Base-by-base conservation (phyloP, 2,329 filamentous ascomycete genomes). In the Clonostachys chloroleuca region DNA sequence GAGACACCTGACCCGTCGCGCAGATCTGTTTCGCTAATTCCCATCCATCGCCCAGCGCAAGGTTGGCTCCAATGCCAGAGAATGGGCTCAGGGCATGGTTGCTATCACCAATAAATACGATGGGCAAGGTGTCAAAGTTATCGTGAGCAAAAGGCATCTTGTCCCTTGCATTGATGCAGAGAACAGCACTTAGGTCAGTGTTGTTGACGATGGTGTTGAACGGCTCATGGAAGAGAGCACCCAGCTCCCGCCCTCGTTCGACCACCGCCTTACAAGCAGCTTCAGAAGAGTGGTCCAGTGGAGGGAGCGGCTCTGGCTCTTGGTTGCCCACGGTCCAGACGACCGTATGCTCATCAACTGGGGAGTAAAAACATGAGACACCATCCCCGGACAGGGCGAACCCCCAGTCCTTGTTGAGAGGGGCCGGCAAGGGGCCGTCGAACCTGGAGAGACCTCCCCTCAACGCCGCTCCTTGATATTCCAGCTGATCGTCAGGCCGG, bases 31-130 rank as follows among this genome's bases (percentile, higher is more conserved):
- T 59, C 4, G 69, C 73, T n/a, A 74, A 58, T 43, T 75, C 69
- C 64, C 67, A 74, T 0, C 61, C 73, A 52, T 77, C 73, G 46
- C 62, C 67, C 24, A 77, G 49, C 4, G 72, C 74, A 48, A 77
- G 53, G 51, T 75, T 76, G 1, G 72, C 73, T 0, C 75, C 74
- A 47, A 66, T 71, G 1, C 74, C 72, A 6, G 73, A 69, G 57
- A 75, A 78, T 0, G 73, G 70, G 45, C 64, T 74, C 6, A 76
- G 62, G 2, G 73, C 73, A 53, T 78, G 74, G 50, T 78, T 77
- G 47, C 64, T 63, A 52, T 78, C 73, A 12, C 75, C 75, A 18
- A 78, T 69, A 44, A 73, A 77, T 10, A 77, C 54, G 10, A 55
- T 16, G 2, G 47, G 18, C 5, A 59, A 42, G 7, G 12, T 18